Conservation (phyloP, 2,329 filamentous ascomycete genomes). For the Rhynchosporium agropyri region DNA sequence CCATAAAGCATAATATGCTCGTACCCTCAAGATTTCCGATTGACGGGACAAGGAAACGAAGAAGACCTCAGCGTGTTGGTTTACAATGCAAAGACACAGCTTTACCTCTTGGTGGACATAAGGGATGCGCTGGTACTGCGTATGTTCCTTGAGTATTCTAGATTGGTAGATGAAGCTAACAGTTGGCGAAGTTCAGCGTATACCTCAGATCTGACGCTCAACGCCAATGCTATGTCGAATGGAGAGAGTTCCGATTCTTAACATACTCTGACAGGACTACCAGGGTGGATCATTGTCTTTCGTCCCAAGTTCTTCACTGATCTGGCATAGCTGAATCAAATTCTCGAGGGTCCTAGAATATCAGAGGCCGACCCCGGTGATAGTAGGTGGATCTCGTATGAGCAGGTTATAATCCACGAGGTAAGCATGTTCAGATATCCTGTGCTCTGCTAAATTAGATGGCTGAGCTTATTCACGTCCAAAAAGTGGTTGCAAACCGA, state of each 20-base stretch:
- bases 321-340: constrained; percentile 9
- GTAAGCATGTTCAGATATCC: constrained; percentile 1
- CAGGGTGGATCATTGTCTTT: constrained; percentile 12
- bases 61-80: not conserved
- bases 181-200: constrained; percentile 11
- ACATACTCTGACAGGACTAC: too few relatives aligned
- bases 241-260: not conserved
- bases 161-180: constrained; percentile 3
- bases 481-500: constrained; percentile 11
- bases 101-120: not conserved
- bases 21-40: constrained; percentile 9
- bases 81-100: constrained; percentile 12
- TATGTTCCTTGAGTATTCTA: not conserved
- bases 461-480: not conserved
- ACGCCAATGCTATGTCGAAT: constrained; percentile 1
- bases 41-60: constrained; percentile 3
- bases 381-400: not conserved
- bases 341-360: not conserved
- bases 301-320: constrained; percentile 10
- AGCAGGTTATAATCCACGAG: constrained; percentile 7
- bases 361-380: not conserved
- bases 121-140: constrained; percentile 3
- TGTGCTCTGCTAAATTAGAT: not conserved
- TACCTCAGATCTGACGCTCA: constrained; percentile 4
- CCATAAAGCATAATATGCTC: constrained; percentile 8